Evolutionary conservation across 352 stramenopile species (phyloP), one percentile per base, ranked within the genome.

Genomic region (Pythium folliculosum): DNA sequence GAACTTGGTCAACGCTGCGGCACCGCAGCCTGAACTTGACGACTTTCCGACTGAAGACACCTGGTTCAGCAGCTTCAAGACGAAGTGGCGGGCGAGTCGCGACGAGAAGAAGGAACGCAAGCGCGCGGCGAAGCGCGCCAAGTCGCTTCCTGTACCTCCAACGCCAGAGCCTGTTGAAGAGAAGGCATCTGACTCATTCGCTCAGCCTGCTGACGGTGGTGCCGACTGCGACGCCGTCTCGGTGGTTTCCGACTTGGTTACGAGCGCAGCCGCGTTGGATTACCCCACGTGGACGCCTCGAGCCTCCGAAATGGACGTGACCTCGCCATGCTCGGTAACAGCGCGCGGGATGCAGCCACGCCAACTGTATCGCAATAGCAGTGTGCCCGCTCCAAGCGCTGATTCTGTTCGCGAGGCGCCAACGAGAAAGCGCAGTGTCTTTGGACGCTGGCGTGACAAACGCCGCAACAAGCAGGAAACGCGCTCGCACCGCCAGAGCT

Each of bases 1-100:
- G 7, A 32, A 32, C 27, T 47, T 13, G 13, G 7, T 47, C 14
- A 13, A 47, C 6, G 40, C n/a, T 6, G 40, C 5, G 17, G 40
- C 10, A 19, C 9, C 40, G 17, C 40, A n/a, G 13, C 40, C 40
- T 47, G 40, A 47, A 32, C 27, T 32, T 32, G 40, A n/a, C 13
- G 40, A 21, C 40, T 21, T 47, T 13, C n/a, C 40, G 17, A 47
- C 49, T 17, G 23, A 43, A 5, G 21, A 55, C 0, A 51, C n/a
- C 8, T 65, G 58, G 58, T 55, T 65, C 32, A 51, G 7, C 21
- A 51, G 32, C 10, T 38, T 65, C 45, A 65, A 57, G 35, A 43
- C 58, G 3, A 57, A 48, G 47, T 65, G 58, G 58, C 58, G 58
- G 8, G 32, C 48, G 37, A 40, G 22, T 30, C 58, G 37, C 16